Evolutionary conservation across 2,329 filamentous ascomycete species (phyloP), one percentile per base, ranked within the genome.

Genomic region (Pseudopithomyces maydicus): DNA sequence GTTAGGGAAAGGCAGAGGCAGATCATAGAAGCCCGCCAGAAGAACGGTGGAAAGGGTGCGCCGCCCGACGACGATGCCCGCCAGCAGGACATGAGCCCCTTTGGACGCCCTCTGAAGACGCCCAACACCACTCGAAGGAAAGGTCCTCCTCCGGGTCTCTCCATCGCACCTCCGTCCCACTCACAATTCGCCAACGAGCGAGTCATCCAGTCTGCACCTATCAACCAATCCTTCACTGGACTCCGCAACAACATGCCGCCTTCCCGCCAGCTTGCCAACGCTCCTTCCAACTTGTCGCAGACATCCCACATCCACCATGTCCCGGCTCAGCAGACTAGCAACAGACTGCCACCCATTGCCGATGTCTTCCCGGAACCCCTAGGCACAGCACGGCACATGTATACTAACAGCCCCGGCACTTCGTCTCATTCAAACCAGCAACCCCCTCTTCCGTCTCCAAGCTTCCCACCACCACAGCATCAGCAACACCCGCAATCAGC

Each of bases 201-300:
- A 66, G 92, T 98, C 35, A 96, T 99, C 59, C 95, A 99, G 78
- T 99, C 95, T 3, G 95, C 95, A 7, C 95, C 95, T 15, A 84
- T 99, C 22, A 89, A 96, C 68, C 94, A 97, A 74, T 96, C 92
- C 36, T 99, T 99, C 74, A 97, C 95, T 7, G 93, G 94, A 58
- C 88, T 95, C 58, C 88, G 96, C 72, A 74, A 70, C 54, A 75
- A 74, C 47, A 68, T 73, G 5, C 90, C 90, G 0, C 79, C 91
- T 56, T 91, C 90, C 43, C 86, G 91, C 50, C 91, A 95, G 74
- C 82, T 92, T 53, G 84, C 87, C 67, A 93, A 94, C 72, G 91
- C 93, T 61, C 89, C 91, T 7, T 92, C 91, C 10, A 92, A 90
- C 60, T 83, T 96, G 51, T 89, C 90, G 19, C 91, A 88, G 71